These are phyloP conservation scores for Nicotiana undulata DNA, from an alignment of 257 asterid genomes.

Conservation along the genomic window DNA sequence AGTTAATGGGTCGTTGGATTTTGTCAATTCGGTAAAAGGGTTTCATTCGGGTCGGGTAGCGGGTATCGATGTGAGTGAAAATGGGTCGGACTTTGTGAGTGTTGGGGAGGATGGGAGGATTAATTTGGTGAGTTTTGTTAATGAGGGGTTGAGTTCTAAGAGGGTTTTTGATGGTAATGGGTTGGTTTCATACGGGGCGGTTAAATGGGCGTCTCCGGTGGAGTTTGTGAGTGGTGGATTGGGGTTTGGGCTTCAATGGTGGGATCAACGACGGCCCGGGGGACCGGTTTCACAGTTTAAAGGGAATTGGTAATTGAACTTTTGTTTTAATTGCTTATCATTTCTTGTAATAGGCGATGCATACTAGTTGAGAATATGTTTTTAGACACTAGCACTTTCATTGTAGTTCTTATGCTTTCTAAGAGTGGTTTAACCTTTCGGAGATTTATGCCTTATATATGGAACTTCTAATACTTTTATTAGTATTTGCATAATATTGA, in stretches of 20 bases:
- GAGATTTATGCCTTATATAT: too few relatives aligned
- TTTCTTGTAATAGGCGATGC: neutral
- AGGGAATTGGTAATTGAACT: slow-evolving; percentile 52
- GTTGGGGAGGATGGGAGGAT: slow-evolving; percentile 89
- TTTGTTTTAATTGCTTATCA: neutral
- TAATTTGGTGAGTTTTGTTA: slow-evolving; percentile 36
- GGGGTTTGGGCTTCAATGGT: slow-evolving; percentile 83
- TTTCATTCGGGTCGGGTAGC: slow-evolving; percentile 48
- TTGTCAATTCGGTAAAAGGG: slow-evolving; percentile 37
- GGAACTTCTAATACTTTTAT: too few relatives aligned
- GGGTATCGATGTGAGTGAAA: slow-evolving; percentile 62
- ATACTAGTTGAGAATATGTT: too few relatives aligned
- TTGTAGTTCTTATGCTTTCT: too few relatives aligned
- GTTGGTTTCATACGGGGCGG: slow-evolving; percentile 61
- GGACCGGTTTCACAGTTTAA: slow-evolving; percentile 70
- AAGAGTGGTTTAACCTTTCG: too few relatives aligned
- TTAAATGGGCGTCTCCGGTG: slow-evolving; percentile 80
- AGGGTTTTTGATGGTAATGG: slow-evolving; percentile 66
- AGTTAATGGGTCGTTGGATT: slow-evolving; percentile 32
- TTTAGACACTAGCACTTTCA: too few relatives aligned
- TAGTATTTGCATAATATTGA: too few relatives aligned
- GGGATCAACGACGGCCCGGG: slow-evolving; percentile 79
- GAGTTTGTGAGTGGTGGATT: slow-evolving; percentile 88
- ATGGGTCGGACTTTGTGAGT: slow-evolving; percentile 63
- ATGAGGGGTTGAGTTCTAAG: slow-evolving; percentile 29